Percentiles rank a stretch among this genome's conserved stretches.
Evolutionary conservation across 164 flowering plant species (phyloP).

Genomic region (Sextonia rubra): DNA sequence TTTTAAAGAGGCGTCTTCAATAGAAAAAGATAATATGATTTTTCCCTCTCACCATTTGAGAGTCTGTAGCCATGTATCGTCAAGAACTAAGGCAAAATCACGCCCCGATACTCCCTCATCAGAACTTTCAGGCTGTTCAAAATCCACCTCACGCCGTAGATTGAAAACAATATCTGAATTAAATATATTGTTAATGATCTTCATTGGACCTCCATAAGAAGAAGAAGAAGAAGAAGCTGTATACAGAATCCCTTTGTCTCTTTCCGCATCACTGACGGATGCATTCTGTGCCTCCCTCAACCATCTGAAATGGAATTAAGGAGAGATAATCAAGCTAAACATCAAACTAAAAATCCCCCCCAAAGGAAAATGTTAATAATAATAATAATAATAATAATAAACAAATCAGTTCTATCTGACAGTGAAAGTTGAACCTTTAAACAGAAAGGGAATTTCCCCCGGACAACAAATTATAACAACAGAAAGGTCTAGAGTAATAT

Average conservation of each 20-base stretch:
- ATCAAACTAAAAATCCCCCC: background rate
- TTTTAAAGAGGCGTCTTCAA: background rate
- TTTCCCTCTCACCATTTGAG: slow-evolving; percentile 71
- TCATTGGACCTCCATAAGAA: slow-evolving; percentile 69
- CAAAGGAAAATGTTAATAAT: too few species aligned
- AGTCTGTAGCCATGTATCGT: slow-evolving; percentile 84
- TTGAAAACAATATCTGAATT: slow-evolving; percentile 70
- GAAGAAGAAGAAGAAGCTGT: slow-evolving; percentile 34
- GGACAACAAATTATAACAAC: background rate
- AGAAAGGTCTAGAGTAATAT: background rate
- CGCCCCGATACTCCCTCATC: slow-evolving; percentile 67
- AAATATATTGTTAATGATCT: slow-evolving; percentile 72
- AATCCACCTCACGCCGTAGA: slow-evolving; percentile 61
- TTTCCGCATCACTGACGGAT: slow-evolving; percentile 28
- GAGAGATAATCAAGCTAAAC: background rate
- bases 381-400: background rate
- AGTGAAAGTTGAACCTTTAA: background rate
- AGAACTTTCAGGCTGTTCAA: slow-evolving; percentile 30
- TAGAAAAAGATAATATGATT: background rate
- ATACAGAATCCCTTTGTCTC: slow-evolving; percentile 50
- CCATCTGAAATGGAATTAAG: slow-evolving; percentile 54
- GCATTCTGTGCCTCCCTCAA: slow-evolving; percentile 81
- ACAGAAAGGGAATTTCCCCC: background rate
- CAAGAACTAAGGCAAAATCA: slow-evolving; percentile 77
- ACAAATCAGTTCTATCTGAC: background rate